Evolutionary conservation across 768 basidiomycete species (phyloP).

Genomic region (Austroboletus festivus): DNA sequence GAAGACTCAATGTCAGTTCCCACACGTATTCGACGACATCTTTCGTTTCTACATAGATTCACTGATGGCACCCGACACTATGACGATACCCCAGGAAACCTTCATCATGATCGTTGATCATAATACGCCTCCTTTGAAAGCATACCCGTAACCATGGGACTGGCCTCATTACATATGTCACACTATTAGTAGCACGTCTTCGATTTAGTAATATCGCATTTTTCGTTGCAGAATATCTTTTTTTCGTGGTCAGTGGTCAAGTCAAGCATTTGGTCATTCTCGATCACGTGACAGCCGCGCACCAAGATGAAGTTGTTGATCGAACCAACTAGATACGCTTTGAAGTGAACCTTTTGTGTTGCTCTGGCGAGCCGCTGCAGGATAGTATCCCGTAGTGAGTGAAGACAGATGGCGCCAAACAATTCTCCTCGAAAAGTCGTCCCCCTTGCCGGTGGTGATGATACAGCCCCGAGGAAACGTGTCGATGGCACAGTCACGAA

Average conservation of each 20-base stretch:
- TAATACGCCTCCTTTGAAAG: conserved; percentile 5
- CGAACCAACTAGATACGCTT: not conserved
- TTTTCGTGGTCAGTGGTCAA: not conserved
- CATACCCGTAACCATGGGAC: conserved; percentile 19
- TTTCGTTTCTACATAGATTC: conserved; percentile 37
- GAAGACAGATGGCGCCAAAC: conserved; percentile 55
- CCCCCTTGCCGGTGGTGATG: conserved; percentile 70
- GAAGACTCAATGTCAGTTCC: conserved; percentile 14
- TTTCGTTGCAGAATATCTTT: conserved; percentile 3
- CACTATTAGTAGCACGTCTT: conserved; percentile 1
- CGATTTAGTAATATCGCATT: conserved; percentile 14
- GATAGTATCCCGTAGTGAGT: conserved; percentile 14
- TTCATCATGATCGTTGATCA: conserved; percentile 10
- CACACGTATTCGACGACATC: conserved; percentile 30
- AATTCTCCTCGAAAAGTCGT: conserved; percentile 71
- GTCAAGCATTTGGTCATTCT: conserved; percentile 1
- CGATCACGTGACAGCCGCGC: conserved; percentile 30
- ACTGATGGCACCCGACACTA: conserved; percentile 17
- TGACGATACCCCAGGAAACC: conserved; percentile 4
- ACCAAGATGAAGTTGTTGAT: not conserved
- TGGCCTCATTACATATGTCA: conserved; percentile 6
- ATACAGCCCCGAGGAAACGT: conserved; percentile 43
- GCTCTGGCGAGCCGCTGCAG: conserved; percentile 2
- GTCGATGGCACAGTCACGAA: conserved; percentile 50
- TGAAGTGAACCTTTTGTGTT: not conserved